Evolutionary conservation across 129 eudicot genomes (phyloP).

Genomic region (Erigeron canadensis): DNA sequence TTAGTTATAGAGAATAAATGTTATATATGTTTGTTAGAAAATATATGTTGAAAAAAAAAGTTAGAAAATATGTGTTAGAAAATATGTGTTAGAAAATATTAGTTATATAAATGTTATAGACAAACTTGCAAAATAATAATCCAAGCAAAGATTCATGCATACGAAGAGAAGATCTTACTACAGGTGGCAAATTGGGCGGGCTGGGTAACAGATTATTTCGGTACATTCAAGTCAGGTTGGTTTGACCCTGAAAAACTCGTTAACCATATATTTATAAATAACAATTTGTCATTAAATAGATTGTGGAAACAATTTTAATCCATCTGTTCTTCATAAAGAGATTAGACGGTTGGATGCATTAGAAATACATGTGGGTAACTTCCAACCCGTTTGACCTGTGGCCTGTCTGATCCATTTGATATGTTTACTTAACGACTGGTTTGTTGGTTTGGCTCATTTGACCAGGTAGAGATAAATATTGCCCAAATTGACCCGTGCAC

Average conservation of each 20-base stretch:
- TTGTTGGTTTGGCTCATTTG: not conserved
- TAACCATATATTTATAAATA: not conserved
- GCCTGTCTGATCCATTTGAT: not conserved
- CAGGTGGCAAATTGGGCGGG: not conserved
- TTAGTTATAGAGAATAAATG: too few relatives aligned
- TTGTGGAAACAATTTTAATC: not conserved
- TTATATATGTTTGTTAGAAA: too few relatives aligned
- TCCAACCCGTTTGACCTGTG: not conserved
- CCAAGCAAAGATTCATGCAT: not conserved
- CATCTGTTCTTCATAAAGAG: not conserved
- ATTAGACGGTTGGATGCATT: not conserved
- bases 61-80: too few relatives aligned
- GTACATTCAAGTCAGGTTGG: not conserved
- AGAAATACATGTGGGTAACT: not conserved
- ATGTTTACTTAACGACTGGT: not conserved
- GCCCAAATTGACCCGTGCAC: not conserved
- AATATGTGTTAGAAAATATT: too few relatives aligned
- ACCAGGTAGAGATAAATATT: not conserved
- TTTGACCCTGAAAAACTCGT: not conserved
- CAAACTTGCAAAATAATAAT: constrained; percentile 4
- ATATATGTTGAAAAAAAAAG: too few relatives aligned
- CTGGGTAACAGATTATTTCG: not conserved
- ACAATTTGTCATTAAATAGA: not conserved
- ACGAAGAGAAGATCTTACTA: too few relatives aligned
- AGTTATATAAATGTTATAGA: too few relatives aligned